Evolutionary conservation across 2,329 filamentous ascomycete genomes (phyloP).

Genomic region (Emmonsia crescens): DNA sequence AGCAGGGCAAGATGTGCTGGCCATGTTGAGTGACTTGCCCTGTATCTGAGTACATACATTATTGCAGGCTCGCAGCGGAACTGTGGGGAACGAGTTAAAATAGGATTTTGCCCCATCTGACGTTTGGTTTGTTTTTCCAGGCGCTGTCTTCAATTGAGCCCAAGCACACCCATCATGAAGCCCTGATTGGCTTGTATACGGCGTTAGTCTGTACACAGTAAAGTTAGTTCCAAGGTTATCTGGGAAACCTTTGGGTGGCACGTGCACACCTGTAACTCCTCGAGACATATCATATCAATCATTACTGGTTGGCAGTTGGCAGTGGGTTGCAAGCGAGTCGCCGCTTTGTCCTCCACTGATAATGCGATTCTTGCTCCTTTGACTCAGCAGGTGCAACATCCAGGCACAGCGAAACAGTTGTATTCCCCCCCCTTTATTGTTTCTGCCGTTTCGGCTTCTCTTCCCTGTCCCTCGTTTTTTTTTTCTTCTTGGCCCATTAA

Average conservation of each 20-base stretch:
- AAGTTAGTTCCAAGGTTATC: too few relatives aligned
- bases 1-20: not conserved
- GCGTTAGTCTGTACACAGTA: not conserved
- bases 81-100: too few relatives aligned
- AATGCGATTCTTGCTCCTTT: not conserved
- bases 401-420: not conserved
- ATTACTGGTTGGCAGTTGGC: not conserved
- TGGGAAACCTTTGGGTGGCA: not conserved
- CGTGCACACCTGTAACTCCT: not conserved
- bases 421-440: not conserved
- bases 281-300: not conserved
- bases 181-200: not conserved
- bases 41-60: too few relatives aligned
- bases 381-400: not conserved
- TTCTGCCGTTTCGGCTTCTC: not conserved
- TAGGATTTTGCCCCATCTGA: not conserved
- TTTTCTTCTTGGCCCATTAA: not conserved
- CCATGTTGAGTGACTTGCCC: too few relatives aligned
- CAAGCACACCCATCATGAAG: not conserved
- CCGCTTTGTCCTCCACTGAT: not conserved
- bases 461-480: too few relatives aligned
- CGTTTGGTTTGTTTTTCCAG: not conserved
- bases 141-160: not conserved
- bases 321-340: not conserved
- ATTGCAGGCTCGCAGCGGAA: too few relatives aligned